Conservation (phyloP, 768 basidiomycete genomes). For the Mycena amicta region DNA sequence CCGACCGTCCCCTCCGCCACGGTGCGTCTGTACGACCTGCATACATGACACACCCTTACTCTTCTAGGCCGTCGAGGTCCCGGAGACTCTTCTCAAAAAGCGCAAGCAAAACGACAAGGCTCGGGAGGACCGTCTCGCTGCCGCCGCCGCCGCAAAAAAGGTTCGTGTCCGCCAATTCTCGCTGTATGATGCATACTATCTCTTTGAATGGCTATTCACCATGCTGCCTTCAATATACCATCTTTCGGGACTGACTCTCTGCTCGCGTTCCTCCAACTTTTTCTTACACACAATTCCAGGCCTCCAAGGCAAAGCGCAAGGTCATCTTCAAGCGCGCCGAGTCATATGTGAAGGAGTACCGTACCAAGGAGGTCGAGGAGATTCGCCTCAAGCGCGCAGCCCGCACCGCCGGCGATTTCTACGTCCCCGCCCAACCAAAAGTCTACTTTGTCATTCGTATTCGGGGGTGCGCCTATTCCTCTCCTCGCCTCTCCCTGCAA, state of each 20-base stretch:
- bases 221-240: constrained; percentile 86
- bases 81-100: constrained; percentile 99
- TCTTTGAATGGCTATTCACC: constrained; percentile 80
- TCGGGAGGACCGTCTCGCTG: constrained; percentile 87
- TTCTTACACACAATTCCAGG: constrained; percentile 47
- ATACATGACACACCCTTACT: neutral
- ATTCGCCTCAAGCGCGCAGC: constrained; percentile 93
- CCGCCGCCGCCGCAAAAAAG: constrained; percentile 85
- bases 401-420: constrained; percentile 91
- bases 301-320: constrained; percentile 88
- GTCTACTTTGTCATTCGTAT: constrained; percentile 98
- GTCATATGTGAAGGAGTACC: constrained; percentile 96
- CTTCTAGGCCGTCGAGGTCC: constrained; percentile 86
- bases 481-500: constrained; percentile 10
- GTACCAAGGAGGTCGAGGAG: constrained; percentile 91
- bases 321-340: constrained; percentile 99
- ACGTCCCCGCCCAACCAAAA: constrained; percentile 95
- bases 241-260: constrained; percentile 84
- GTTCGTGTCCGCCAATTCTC: constrained; percentile 47
- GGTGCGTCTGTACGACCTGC: constrained; percentile 14
- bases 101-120: constrained; percentile 97
- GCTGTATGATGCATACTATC: constrained; percentile 85
- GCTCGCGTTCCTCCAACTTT: constrained; percentile 18
- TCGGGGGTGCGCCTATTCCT: constrained; percentile 75
- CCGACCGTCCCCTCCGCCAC: neutral